These are phyloP conservation scores for Neurospora sp. DNA, from an alignment of 495 filamentous ascomycete species.

Conservation along the genomic window DNA sequence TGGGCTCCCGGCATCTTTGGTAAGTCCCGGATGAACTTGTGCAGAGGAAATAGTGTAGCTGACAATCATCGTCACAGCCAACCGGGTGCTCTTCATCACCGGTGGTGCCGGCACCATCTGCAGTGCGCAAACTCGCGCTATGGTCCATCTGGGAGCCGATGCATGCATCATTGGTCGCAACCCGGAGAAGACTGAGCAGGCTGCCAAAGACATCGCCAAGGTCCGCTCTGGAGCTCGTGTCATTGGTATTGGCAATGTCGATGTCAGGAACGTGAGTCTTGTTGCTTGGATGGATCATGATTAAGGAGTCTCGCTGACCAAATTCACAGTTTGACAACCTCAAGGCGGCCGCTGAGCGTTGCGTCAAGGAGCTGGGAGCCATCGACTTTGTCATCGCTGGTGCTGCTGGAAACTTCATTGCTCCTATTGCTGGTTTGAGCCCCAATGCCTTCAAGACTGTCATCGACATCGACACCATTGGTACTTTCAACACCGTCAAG, in stretches of 20 bases:
- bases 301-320: slow-evolving; percentile 4
- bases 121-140: slow-evolving; percentile 80
- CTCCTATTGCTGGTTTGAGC: slow-evolving; percentile 69
- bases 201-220: slow-evolving; percentile 70
- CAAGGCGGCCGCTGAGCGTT: slow-evolving; percentile 62
- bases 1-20: slow-evolving; percentile 85
- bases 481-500: slow-evolving; percentile 91
- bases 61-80: slow-evolving; percentile 36
- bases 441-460: slow-evolving; percentile 90
- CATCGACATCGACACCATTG: slow-evolving; percentile 91
- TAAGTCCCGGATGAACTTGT: slow-evolving; percentile 22
- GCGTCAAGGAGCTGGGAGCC: slow-evolving; percentile 67
- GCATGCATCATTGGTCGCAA: slow-evolving; percentile 90
- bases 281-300: slow-evolving; percentile 1
- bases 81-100: slow-evolving; percentile 92
- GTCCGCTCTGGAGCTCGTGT: slow-evolving; percentile 70
- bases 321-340: slow-evolving; percentile 47
- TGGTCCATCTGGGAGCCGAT: slow-evolving; percentile 85
- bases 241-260: slow-evolving; percentile 71
- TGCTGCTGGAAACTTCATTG: slow-evolving; percentile 92
- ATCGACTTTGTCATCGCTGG: slow-evolving; percentile 96
- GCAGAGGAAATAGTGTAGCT: neutral
- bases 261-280: slow-evolving; percentile 54
- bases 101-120: slow-evolving; percentile 92
- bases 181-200: slow-evolving; percentile 74